Base-by-base conservation (phyloP, 208 protist genomes). In the Wallacemonas rigidus region DNA sequence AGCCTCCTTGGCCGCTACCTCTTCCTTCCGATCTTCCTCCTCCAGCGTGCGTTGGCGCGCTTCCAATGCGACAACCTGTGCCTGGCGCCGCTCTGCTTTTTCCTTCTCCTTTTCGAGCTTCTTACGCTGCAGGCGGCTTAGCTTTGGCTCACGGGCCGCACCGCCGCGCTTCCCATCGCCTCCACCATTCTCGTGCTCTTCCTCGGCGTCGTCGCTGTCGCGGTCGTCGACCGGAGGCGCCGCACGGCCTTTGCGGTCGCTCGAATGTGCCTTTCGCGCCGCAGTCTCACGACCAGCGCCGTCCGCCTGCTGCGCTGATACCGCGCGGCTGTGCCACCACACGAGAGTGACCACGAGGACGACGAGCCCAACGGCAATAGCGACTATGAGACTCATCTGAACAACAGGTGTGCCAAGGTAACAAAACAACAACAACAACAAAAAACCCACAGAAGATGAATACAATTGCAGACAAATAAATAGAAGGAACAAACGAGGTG, bases 101-200 rank as follows among this genome's bases (percentile, higher is more conserved):
- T 89, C 82, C 1, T 81, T 75, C 53, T 85, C 80, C 75, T 89
- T 91, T 41, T 81, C 79, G 12, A 81, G 74, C 67, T 89, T 90
- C 67, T 84, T 88, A 55, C 79, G 79, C 65, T 90, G 84, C 68
- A 92, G 77, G 11, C 89, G 86, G 12, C 79, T 80, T 17, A 91
- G 63, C 45, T 72, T 78, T 14, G 63, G 75, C 0, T 60, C 65
- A 4, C 76, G 6, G 3, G 56, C 56, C 6, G 4, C 56, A 0
- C 56, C 68, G 1, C 40, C 79, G 15, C 68, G 36, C 60, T 53
- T 36, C 57, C 72, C 12, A 54, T 41, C 65, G 12, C 36, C 67
- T 15, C 47, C 15, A 39, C n/a, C 70, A 11, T 67, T 7, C 8
- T 62, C 63, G 12, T 38, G 69, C 6, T 77, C 69, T 43, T 48